phyloP scores from a whole-genome alignment of 768 basidiomycete genomes.

The Cyclocybe cylindracea region DNA sequence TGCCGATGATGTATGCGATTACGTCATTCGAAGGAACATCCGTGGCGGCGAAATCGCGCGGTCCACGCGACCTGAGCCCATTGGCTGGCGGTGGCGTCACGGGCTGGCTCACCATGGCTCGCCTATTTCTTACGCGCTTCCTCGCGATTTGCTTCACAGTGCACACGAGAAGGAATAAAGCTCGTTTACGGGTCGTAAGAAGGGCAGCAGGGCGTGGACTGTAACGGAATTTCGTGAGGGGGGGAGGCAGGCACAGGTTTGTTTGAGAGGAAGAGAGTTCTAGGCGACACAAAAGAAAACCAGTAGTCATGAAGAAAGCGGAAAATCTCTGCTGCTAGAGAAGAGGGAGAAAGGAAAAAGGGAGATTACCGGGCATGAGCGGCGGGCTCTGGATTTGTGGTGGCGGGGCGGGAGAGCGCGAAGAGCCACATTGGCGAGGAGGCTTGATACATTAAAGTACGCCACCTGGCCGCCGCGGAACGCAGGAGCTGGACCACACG shows the following conservation, averaged over 20 bases:
- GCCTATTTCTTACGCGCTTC: no score
- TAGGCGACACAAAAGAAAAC: no score
- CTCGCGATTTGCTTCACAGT: neutral
- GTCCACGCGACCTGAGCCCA: no score
- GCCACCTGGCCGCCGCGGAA: constrained; percentile 85
- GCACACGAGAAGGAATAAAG: neutral
- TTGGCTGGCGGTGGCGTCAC: no score
- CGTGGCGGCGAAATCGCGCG: no score
- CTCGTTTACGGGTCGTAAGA: constrained; percentile 6
- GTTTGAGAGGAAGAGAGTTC: no score
- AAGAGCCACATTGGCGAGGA: constrained; percentile 64
- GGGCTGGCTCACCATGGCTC: neutral
- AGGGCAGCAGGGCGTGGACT: neutral
- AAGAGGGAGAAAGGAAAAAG: constrained; percentile 5
- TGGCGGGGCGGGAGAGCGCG: constrained; percentile 47
- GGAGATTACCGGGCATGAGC: constrained; percentile 30
- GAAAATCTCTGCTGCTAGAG: no score
- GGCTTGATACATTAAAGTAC: constrained; percentile 82
- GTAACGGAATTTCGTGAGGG: no score
- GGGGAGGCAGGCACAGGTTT: no score
- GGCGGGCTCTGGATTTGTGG: constrained; percentile 47
- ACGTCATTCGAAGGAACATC: no score
- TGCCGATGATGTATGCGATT: no score
- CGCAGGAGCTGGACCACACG: constrained; percentile 85
- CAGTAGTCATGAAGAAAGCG: no score